Evolutionary conservation across 192 early-diverging fungal species (phyloP).

Genomic region (Entophlyctis helioformis): DNA sequence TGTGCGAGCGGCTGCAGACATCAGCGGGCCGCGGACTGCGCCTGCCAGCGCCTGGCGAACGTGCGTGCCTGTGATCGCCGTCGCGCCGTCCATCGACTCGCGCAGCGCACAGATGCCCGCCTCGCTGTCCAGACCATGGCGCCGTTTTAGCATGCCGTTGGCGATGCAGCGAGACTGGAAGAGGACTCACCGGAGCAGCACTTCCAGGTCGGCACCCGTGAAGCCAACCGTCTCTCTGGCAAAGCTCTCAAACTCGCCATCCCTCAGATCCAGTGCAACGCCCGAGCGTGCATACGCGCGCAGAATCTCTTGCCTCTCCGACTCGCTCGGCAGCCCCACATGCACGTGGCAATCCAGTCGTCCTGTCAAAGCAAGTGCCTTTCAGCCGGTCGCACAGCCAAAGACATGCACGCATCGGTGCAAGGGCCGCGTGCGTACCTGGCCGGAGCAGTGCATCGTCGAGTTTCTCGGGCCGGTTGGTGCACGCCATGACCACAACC

Average conservation of each 20-base stretch:
- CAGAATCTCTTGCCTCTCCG: constrained; percentile 56
- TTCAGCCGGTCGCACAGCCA: background rate
- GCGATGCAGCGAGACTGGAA: background rate
- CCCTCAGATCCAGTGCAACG: constrained; percentile 22
- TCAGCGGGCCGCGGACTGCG: no score
- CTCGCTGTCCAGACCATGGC: constrained; percentile 6
- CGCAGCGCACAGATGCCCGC: constrained; percentile 13
- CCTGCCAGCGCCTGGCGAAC: no score
- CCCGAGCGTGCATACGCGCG: constrained; percentile 18
- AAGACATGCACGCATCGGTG: background rate
- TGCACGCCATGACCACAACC: constrained; percentile 71
- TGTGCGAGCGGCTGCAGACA: no score
- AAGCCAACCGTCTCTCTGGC: constrained; percentile 44
- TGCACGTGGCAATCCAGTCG: constrained; percentile 78
- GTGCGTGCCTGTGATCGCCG: no score
- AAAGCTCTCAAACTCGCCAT: constrained; percentile 33
- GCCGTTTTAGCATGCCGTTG: background rate
- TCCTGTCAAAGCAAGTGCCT: constrained; percentile 5
- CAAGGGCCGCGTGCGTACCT: constrained; percentile 19
- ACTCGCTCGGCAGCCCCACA: constrained; percentile 26
- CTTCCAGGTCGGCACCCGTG: constrained; percentile 51
- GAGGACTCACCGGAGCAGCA: constrained; percentile 17
- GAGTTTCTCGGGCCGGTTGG: constrained; percentile 66
- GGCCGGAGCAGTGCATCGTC: constrained; percentile 80
- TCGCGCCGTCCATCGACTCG: background rate